Evolutionary conservation across 179 eudicot species (phyloP).

Genomic region (Beta macrorhiza): DNA sequence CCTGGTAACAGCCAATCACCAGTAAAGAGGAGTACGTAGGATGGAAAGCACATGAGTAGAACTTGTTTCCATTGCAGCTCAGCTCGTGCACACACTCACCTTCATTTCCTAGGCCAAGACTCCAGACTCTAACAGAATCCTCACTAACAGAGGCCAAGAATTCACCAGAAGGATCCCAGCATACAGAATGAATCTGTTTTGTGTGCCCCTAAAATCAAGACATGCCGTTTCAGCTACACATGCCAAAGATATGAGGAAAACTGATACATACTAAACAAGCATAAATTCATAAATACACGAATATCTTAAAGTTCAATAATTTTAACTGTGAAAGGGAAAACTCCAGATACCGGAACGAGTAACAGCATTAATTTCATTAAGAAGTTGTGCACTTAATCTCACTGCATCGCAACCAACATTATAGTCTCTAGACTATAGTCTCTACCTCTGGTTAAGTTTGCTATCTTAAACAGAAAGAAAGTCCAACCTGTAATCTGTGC

Average conservation of each 20-base stretch:
- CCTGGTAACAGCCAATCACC: constrained; percentile 92
- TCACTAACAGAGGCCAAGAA: constrained; percentile 82
- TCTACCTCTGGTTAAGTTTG: not conserved
- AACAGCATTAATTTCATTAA: not conserved
- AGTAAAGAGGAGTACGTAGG: constrained; percentile 71
- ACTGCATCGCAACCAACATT: not conserved
- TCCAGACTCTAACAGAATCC: constrained; percentile 85
- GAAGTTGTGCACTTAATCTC: not conserved
- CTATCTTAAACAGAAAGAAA: not conserved
- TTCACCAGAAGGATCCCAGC: constrained; percentile 89
- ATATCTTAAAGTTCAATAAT: not conserved
- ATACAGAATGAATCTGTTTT: constrained; percentile 64
- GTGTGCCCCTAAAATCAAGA: constrained; percentile 62
- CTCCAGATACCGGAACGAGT: not conserved
- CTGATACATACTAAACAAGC: not conserved
- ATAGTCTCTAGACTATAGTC: too few relatives aligned
- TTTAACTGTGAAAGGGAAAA: not conserved
- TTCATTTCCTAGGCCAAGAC: constrained; percentile 63
- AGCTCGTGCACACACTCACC: constrained; percentile 83
- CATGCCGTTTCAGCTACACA: not conserved
- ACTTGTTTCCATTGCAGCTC: constrained; percentile 77
- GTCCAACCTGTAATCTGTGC: constrained; percentile 62
- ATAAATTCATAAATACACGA: not conserved
- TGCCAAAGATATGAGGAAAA: not conserved
- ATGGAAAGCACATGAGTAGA: constrained; percentile 83